A percentile compares a stretch with the other conserved stretches of the same genome.
phyloP scores from a whole-genome alignment of 805 yeast genomes.

The Ogataea trehalophila region DNA sequence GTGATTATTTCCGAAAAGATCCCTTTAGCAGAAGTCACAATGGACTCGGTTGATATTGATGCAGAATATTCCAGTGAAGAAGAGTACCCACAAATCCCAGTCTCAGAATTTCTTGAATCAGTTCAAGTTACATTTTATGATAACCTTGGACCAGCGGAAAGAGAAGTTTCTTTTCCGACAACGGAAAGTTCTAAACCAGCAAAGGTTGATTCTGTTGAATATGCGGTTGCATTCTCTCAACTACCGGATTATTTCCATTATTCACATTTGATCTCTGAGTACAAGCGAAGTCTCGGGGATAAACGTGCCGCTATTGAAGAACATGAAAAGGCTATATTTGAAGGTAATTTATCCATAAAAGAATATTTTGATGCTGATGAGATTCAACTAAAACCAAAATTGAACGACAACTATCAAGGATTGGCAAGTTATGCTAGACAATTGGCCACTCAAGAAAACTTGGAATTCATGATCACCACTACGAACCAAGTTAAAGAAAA shows the following conservation, averaged over 20 bases:
- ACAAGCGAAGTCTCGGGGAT: conserved; percentile 1
- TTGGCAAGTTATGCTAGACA: conserved; percentile 28
- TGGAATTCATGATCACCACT: conserved; percentile 20
- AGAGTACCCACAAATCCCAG: conserved; percentile 26
- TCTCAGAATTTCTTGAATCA: conserved; percentile 24
- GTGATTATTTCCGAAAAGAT: conserved; percentile 24
- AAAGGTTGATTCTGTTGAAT: conserved; percentile 17
- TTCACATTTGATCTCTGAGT: conserved; percentile 26
- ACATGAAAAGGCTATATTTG: conserved; percentile 25
- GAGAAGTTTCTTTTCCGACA: conserved; percentile 16
- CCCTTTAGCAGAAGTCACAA: conserved; percentile 29
- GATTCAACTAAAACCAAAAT: conserved; percentile 17
- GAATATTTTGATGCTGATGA: conserved; percentile 27
- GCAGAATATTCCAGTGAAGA: conserved; percentile 19
- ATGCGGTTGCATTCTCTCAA: conserved; percentile 25
- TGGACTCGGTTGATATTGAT: conserved; percentile 14
- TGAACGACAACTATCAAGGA: conserved; percentile 28
- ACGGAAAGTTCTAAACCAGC: conserved; percentile 1
- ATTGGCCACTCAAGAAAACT: conserved; percentile 27
- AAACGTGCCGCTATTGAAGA: conserved; percentile 13
- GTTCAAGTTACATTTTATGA: conserved; percentile 30
- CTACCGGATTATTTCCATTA: conserved; percentile 28
- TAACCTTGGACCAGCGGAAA: conserved; percentile 27
- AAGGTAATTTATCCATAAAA: conserved; percentile 28
- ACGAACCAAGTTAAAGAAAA: conserved; percentile 24